These are phyloP conservation scores for Globisporangium camurandrum DNA, from an alignment of 352 stramenopile species.

Conservation along the genomic window DNA sequence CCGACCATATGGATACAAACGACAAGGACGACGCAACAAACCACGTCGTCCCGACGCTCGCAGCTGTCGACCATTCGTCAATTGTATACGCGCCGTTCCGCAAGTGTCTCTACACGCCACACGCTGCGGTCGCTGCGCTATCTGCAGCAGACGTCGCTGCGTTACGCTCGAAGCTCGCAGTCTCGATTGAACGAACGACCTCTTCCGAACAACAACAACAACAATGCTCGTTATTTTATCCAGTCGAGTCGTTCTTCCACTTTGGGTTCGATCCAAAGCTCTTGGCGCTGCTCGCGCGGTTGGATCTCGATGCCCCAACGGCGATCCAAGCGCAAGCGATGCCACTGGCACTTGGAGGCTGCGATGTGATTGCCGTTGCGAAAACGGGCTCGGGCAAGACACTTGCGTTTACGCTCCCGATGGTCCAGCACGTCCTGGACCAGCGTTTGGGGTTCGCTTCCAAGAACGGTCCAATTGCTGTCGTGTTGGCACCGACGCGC, in stretches of 20 bases:
- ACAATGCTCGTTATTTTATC: too few relatives aligned
- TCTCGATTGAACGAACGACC: too few relatives aligned
- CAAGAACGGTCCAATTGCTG: constrained; percentile 72
- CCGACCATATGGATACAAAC: too few relatives aligned
- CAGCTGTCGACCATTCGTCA: constrained; percentile 53
- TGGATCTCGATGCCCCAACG: constrained; percentile 65
- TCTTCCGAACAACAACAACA: too few relatives aligned
- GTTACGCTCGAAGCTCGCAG: too few relatives aligned
- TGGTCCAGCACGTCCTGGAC: constrained; percentile 87
- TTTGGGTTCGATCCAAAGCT: constrained; percentile 60
- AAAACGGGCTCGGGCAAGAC: constrained; percentile 98
- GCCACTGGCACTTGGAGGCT: constrained; percentile 61
- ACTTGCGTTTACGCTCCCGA: constrained; percentile 94
- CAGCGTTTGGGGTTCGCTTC: constrained; percentile 65
- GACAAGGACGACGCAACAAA: too few relatives aligned
- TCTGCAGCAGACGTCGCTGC: too few relatives aligned
- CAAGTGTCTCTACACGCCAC: constrained; percentile 63
- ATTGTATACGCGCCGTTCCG: constrained; percentile 81
- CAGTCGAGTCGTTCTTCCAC: constrained; percentile 75
- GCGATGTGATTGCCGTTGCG: constrained; percentile 83
- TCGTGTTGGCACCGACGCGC: constrained; percentile 72
- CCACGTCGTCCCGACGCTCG: constrained; percentile 76
- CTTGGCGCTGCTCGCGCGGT: constrained; percentile 58
- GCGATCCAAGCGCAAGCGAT: constrained; percentile 82
- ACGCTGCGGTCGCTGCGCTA: constrained; percentile 39